phyloP scores from a whole-genome alignment of 2,329 filamentous ascomycete species.

The Phialocephala subalpina region DNA sequence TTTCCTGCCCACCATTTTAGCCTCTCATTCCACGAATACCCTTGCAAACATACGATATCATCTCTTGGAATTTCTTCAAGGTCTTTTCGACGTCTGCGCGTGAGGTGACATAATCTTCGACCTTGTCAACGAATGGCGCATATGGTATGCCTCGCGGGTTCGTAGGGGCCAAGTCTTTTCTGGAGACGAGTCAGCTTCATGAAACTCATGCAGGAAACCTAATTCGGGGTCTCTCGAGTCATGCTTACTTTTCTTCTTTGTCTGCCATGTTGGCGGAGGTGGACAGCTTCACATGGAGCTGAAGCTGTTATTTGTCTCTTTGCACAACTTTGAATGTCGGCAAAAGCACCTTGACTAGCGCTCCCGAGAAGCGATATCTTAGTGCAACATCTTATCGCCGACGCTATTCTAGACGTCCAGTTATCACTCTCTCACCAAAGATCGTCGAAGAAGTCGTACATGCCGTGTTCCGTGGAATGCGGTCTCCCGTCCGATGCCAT shows the following conservation, averaged over 20 bases:
- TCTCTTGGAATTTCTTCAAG: constrained; percentile 86
- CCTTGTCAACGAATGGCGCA: constrained; percentile 86
- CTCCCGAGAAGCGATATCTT: neutral
- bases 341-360: neutral
- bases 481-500: constrained; percentile 21
- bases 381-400: constrained; percentile 13
- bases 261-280: constrained; percentile 38
- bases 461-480: constrained; percentile 12
- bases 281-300: constrained; percentile 17
- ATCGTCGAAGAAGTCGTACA: neutral
- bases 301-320: constrained; percentile 6
- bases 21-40: constrained; percentile 4
- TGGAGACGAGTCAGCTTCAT: constrained; percentile 33
- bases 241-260: constrained; percentile 37
- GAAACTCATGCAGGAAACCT: neutral
- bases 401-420: neutral
- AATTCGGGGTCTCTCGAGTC: too few relatives aligned
- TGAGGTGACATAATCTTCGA: constrained; percentile 85
- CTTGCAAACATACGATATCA: constrained; percentile 76
- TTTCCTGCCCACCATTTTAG: constrained; percentile 69
- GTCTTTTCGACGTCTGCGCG: constrained; percentile 82
- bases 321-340: neutral
- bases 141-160: constrained; percentile 86
- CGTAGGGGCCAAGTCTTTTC: constrained; percentile 63
- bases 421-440: neutral